phyloP scores from a whole-genome alignment of 2,329 filamentous ascomycete species.

The Hymenotorrendiella dingleyae region DNA sequence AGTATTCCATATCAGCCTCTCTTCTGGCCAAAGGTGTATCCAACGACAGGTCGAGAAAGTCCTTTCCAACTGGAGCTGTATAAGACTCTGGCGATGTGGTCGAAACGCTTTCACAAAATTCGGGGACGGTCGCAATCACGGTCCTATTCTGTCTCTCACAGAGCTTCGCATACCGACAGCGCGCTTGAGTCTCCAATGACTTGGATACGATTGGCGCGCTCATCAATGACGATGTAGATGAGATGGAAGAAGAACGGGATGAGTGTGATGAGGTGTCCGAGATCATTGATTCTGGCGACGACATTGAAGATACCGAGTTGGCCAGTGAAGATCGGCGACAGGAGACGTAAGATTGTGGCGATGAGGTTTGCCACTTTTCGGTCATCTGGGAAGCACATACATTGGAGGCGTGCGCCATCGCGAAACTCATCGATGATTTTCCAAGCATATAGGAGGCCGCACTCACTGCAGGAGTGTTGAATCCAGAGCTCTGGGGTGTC shows the following conservation, averaged over 20 bases:
- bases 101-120: conserved; percentile 46
- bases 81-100: conserved; percentile 54
- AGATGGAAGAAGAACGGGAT: conserved; percentile 60
- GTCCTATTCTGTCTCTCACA: conserved; percentile 51
- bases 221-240: conserved; percentile 54
- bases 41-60: conserved; percentile 43
- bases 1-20: conserved; percentile 41
- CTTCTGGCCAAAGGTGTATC: conserved; percentile 42
- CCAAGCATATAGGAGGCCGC: conserved; percentile 44
- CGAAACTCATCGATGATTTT: conserved; percentile 54
- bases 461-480: conserved; percentile 56
- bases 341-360: conserved; percentile 45
- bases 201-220: conserved; percentile 52
- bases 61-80: conserved; percentile 46
- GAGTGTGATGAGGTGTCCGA: conserved; percentile 51
- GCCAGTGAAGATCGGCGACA: conserved; percentile 57
- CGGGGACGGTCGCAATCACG: conserved; percentile 50
- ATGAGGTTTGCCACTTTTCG: conserved; percentile 49
- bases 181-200: conserved; percentile 52
- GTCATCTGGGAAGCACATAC: conserved; percentile 41
- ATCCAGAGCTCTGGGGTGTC: conserved; percentile 49
- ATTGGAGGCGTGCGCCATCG: conserved; percentile 50
- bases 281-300: conserved; percentile 62
- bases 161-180: conserved; percentile 55
- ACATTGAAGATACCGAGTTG: conserved; percentile 56